Evolutionary conservation across 1,139 yeast species (phyloP).

Genomic region (Blastobotrys capitulatus): DNA sequence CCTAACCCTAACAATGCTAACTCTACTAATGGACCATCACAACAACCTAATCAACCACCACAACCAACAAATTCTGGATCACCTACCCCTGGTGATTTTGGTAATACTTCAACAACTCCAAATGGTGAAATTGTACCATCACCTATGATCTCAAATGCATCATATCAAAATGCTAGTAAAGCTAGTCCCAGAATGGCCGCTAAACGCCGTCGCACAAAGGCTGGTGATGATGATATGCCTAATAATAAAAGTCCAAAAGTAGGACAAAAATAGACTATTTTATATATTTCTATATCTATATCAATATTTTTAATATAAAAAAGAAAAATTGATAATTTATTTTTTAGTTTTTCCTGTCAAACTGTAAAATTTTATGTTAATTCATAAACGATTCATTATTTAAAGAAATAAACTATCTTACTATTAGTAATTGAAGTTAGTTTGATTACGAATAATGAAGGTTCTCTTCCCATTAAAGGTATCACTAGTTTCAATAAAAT

Average conservation of each 20-base stretch:
- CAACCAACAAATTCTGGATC: background rate
- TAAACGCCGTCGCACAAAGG: slow-evolving; percentile 16
- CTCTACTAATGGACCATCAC: too few species aligned
- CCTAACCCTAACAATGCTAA: too few species aligned
- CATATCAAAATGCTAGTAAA: slow-evolving; percentile 11
- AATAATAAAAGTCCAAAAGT: slow-evolving; percentile 9
- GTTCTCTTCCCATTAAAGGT: too few species aligned
- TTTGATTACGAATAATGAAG: too few species aligned
- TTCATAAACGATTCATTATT: too few species aligned
- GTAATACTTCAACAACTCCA: slow-evolving; percentile 9
- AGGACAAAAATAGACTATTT: slow-evolving; percentile 41
- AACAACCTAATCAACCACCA: background rate
- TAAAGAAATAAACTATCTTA: too few species aligned
- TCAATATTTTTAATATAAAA: slow-evolving; percentile 54
- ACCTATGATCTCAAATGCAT: slow-evolving; percentile 11
- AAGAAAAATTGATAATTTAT: too few species aligned
- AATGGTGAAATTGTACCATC: slow-evolving; percentile 12
- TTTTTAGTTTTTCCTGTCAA: too few species aligned
- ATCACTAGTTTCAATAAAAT: too few species aligned
- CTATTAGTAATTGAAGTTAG: too few species aligned
- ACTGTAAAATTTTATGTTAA: too few species aligned
- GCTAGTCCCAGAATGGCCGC: slow-evolving; percentile 15
- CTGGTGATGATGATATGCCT: slow-evolving; percentile 9
- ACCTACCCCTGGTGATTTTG: background rate
- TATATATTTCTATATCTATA: slow-evolving; percentile 81